Evolutionary conservation across 306 rosid species (phyloP).

Genomic region (Ammopiptanthus mongolicus): DNA sequence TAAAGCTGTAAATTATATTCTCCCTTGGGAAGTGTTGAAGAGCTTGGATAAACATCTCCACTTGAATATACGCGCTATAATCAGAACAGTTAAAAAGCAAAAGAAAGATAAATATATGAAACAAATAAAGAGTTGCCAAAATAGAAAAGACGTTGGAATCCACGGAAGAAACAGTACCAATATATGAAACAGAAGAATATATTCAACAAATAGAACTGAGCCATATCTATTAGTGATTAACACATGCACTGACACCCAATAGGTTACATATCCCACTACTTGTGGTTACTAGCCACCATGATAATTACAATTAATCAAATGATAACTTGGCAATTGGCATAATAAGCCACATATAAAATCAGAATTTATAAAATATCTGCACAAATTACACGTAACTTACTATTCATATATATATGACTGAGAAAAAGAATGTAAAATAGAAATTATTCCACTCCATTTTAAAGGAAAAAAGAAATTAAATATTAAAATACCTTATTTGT

Average conservation of each 20-base stretch:
- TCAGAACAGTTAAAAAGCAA: conserved; percentile 19
- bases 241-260: background rate
- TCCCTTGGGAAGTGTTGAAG: conserved; percentile 83
- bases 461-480: conserved; percentile 9
- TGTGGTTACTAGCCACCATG: background rate
- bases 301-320: background rate
- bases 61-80: conserved; percentile 67
- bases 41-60: conserved; percentile 83
- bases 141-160: conserved; percentile 6
- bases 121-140: conserved; percentile 3
- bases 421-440: background rate
- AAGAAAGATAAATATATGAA: conserved; percentile 12
- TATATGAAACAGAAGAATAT: background rate
- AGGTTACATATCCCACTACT: background rate
- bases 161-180: background rate
- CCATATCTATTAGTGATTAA: background rate
- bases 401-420: background rate
- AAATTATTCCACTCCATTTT: background rate
- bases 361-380: conserved; percentile 9
- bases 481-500: conserved; percentile 62
- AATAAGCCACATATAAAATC: conserved; percentile 10
- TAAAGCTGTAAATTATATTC: conserved; percentile 76
- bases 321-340: background rate
- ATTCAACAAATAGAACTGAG: background rate
- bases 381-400: background rate